Evolutionary conservation across 75 land plant species (phyloP).

Genomic region (Adiantum capillusveneris): DNA sequence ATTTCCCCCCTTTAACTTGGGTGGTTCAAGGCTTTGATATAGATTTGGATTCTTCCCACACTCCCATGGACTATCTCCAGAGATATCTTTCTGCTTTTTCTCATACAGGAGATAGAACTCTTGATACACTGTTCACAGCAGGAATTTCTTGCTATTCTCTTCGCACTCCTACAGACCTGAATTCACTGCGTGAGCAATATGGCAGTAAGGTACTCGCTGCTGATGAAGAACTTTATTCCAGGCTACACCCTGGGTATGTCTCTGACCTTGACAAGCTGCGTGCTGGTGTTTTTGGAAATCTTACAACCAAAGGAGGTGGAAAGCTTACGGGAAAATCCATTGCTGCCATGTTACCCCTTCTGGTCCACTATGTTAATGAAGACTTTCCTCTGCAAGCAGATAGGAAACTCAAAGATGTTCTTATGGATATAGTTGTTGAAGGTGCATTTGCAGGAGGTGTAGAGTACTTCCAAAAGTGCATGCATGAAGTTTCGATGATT

Average conservation of each 20-base stretch:
- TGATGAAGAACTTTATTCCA: constrained; percentile 25
- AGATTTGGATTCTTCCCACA: constrained; percentile 22
- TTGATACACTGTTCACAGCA: constrained; percentile 36
- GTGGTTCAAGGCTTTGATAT: constrained; percentile 49
- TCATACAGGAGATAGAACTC: constrained; percentile 40
- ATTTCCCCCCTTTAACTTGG: constrained; percentile 48
- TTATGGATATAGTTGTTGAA: constrained; percentile 34
- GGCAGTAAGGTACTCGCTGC: constrained; percentile 41
- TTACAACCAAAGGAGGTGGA: constrained; percentile 34
- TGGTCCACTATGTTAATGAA: constrained; percentile 45
- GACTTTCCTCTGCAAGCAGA: constrained; percentile 45
- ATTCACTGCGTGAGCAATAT: constrained; percentile 31
- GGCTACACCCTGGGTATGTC: constrained; percentile 32
- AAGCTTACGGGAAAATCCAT: constrained; percentile 34
- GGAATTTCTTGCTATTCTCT: constrained; percentile 40
- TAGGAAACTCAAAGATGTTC: constrained; percentile 38
- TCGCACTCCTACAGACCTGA: constrained; percentile 43
- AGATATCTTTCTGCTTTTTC: constrained; percentile 36
- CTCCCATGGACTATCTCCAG: constrained; percentile 34
- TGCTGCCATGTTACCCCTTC: constrained; percentile 35
- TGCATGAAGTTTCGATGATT: constrained; percentile 22
- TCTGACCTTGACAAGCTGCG: constrained; percentile 27
- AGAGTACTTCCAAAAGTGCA: constrained; percentile 33
- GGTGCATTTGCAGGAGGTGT: constrained; percentile 43
- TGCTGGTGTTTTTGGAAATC: constrained; percentile 24